phyloP scores from a whole-genome alignment of 2,329 filamentous ascomycete genomes.

The Monosporascus sp. region DNA sequence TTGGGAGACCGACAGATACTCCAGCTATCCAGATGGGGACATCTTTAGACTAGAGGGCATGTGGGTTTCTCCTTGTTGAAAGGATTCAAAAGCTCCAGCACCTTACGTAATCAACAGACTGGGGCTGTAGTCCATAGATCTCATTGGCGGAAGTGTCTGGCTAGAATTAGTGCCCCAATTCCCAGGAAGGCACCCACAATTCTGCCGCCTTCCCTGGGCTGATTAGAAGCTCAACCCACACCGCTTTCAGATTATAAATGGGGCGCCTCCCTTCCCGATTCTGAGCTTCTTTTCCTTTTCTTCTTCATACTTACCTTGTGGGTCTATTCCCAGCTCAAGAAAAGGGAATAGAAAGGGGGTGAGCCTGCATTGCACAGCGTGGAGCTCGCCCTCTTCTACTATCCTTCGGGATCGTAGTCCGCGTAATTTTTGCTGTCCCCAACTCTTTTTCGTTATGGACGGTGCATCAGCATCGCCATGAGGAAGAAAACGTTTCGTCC shows the following conservation, averaged over 20 bases:
- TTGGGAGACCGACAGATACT: no score
- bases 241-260: slow-evolving; percentile 9
- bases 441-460: slow-evolving; percentile 33
- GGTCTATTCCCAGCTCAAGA: slow-evolving; percentile 22
- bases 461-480: slow-evolving; percentile 25
- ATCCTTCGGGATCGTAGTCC: slow-evolving; percentile 27
- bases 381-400: slow-evolving; percentile 37
- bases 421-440: slow-evolving; percentile 31
- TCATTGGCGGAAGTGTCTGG: no score
- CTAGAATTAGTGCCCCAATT: no score
- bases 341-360: slow-evolving; percentile 21
- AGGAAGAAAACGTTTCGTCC: slow-evolving; percentile 25
- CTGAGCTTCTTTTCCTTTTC: slow-evolving; percentile 12
- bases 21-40: no score
- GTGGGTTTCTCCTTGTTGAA: no score
- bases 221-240: background rate
- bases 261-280: slow-evolving; percentile 3
- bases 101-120: no score
- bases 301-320: slow-evolving; percentile 34
- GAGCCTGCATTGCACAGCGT: slow-evolving; percentile 56
- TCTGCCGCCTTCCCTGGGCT: background rate
- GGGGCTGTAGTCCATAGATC: no score
- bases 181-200: background rate
- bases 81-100: no score
- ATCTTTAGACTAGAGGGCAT: no score